Percentiles rank a stretch among this genome's conserved stretches.
These are phyloP conservation scores for Nannizziopsis arthrosporioides DNA, from an alignment of 2,329 filamentous ascomycete genomes.

Conservation along the genomic window DNA sequence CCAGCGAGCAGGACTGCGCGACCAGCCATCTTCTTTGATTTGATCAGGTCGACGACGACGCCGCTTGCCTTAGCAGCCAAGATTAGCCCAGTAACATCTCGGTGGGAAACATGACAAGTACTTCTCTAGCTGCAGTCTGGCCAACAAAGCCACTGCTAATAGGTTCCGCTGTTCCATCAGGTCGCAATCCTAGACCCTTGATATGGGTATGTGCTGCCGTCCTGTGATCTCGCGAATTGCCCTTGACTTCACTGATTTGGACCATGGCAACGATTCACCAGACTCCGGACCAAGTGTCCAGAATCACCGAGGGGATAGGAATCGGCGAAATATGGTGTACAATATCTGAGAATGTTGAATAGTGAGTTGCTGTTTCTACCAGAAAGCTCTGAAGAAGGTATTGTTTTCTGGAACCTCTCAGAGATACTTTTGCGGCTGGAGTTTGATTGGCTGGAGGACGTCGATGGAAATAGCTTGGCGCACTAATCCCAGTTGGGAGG, in stretches of 20 bases:
- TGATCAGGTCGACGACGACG: constrained; percentile 90
- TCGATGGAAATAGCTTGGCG: constrained; percentile 11
- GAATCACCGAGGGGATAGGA: not conserved
- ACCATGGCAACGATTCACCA: constrained; percentile 47
- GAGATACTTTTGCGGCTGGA: constrained; percentile 8
- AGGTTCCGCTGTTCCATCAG: constrained; percentile 74
- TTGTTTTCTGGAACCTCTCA: constrained; percentile 1
- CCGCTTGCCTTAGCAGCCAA: constrained; percentile 63
- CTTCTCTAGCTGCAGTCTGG: constrained; percentile 77
- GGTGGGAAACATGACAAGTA: constrained; percentile 33
- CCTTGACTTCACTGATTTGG: constrained; percentile 88
- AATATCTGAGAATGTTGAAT: no score
- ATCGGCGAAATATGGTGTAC: no score
- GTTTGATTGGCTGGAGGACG: constrained; percentile 2
- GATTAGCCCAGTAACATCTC: not conserved
- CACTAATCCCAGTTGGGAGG: constrained; percentile 11
- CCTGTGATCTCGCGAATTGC: constrained; percentile 85
- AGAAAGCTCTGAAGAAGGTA: not conserved
- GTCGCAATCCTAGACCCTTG: constrained; percentile 77
- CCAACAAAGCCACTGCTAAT: constrained; percentile 78
- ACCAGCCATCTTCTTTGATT: constrained; percentile 94
- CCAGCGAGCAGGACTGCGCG: constrained; percentile 86
- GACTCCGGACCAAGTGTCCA: not conserved
- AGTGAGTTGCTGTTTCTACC: not conserved
- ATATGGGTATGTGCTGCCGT: constrained; percentile 97